Conservation (phyloP, 495 filamentous ascomycete species). For the Trichoderma orchidacearum region DNA sequence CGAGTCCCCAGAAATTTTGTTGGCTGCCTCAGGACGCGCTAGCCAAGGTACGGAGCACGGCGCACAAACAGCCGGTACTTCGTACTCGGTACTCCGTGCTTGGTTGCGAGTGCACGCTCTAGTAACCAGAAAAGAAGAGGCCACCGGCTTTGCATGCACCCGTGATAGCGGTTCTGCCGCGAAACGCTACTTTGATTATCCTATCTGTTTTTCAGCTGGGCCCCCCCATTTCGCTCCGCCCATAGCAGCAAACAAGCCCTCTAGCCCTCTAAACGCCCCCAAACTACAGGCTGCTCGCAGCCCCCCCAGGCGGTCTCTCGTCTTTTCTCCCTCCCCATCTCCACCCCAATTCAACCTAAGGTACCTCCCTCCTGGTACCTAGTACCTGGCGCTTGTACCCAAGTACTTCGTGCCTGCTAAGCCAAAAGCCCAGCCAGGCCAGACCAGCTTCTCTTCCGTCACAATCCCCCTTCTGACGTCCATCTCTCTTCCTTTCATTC, state of each 20-base stretch:
- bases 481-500: neutral
- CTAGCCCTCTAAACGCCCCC: neutral
- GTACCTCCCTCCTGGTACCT: too few species aligned
- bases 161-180: too few species aligned
- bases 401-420: neutral
- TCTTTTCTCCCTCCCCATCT: neutral
- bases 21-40: conserved; percentile 1
- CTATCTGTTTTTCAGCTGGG: too few species aligned
- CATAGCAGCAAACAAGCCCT: neutral
- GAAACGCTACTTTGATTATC: too few species aligned
- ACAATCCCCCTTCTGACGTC: conserved; percentile 1
- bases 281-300: neutral
- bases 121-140: too few species aligned
- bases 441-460: neutral
- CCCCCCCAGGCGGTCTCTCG: neutral
- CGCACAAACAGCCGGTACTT: too few species aligned
- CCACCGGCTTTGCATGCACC: too few species aligned
- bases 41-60: neutral
- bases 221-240: too few species aligned
- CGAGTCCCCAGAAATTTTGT: neutral
- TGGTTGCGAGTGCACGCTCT: too few species aligned
- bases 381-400: neutral
- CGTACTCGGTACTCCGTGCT: too few species aligned
- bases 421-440: neutral
- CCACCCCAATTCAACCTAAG: neutral